These are phyloP conservation scores for Corrigiola litoralis DNA, from an alignment of 179 eudicot species.

Conservation along the genomic window DNA sequence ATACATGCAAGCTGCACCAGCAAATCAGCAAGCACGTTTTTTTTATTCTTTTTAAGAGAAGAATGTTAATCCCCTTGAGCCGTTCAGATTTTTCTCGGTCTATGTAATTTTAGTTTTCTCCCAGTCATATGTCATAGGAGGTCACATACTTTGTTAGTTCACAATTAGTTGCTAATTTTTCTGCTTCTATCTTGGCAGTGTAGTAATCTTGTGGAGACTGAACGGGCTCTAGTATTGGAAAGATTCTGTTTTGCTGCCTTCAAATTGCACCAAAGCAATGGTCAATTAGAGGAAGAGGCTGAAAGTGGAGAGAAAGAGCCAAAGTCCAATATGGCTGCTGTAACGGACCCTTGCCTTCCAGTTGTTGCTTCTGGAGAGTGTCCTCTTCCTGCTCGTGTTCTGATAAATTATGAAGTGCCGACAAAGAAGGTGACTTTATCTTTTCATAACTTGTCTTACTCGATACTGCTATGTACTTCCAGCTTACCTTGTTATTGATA, in stretches of 20 bases:
- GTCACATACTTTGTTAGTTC: too few relatives aligned
- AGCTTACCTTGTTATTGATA: too few relatives aligned
- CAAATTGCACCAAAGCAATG: conserved; percentile 53
- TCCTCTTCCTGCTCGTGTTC: conserved; percentile 63
- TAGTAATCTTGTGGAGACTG: conserved; percentile 81
- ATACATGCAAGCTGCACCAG: too few relatives aligned
- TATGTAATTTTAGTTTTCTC: too few relatives aligned
- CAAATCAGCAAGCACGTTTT: too few relatives aligned
- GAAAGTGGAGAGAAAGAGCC: conserved; percentile 43
- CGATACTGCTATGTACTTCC: too few relatives aligned
- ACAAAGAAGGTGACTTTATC: conserved; percentile 79
- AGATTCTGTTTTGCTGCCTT: conserved; percentile 56
- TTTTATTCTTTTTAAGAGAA: too few relatives aligned
- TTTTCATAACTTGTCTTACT: too few relatives aligned
- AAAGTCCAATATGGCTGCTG: conserved; percentile 71
- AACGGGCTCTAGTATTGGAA: conserved; percentile 58
- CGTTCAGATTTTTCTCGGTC: too few relatives aligned
- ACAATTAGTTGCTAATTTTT: background rate
- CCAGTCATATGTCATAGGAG: too few relatives aligned
- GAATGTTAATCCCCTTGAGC: too few relatives aligned
- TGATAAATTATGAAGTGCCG: conserved; percentile 86
- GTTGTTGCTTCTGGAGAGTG: conserved; percentile 62
- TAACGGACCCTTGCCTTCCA: conserved; percentile 92
- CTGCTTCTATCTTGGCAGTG: conserved; percentile 40
- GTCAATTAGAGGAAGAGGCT: conserved; percentile 26